Evolutionary conservation across 768 basidiomycete species (phyloP).

Genomic region (Cystobasidium ongulense): DNA sequence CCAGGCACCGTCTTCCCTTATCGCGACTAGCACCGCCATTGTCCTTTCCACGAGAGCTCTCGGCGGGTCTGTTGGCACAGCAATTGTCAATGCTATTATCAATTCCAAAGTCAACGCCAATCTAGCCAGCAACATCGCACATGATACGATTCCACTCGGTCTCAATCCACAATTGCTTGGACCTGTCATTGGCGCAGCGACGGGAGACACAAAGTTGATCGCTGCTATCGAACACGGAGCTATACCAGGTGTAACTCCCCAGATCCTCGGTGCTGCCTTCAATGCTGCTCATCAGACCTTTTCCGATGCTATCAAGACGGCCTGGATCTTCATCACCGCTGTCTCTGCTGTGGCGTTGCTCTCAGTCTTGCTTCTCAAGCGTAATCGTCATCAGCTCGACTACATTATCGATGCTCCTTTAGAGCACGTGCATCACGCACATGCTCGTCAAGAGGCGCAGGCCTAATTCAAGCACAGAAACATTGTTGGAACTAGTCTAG

Average conservation of each 20-base stretch:
- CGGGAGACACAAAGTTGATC: constrained; percentile 3
- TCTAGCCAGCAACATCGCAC: not conserved
- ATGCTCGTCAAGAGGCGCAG: not conserved
- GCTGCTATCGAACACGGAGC: not conserved
- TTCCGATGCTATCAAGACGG: not conserved
- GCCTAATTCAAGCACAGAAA: too few relatives aligned
- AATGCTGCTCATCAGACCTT: not conserved
- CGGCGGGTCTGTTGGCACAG: not conserved
- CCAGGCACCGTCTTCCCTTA: not conserved
- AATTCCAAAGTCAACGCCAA: not conserved
- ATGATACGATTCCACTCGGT: not conserved
- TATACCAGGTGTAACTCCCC: not conserved
- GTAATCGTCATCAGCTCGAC: constrained; percentile 7
- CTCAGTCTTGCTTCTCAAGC: not conserved
- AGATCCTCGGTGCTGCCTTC: constrained; percentile 9
- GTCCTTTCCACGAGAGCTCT: constrained; percentile 12
- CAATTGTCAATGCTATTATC: not conserved
- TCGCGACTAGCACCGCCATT: constrained; percentile 11
- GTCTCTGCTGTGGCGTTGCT: not conserved
- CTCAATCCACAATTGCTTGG: not conserved
- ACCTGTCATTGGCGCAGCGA: constrained; percentile 6
- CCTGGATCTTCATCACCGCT: not conserved
- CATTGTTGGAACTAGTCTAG: too few relatives aligned
- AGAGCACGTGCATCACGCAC: not conserved
- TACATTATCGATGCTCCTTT: constrained; percentile 13